Base-by-base conservation (phyloP, 768 basidiomycete species). In the Hypholoma sublateritium region DNA sequence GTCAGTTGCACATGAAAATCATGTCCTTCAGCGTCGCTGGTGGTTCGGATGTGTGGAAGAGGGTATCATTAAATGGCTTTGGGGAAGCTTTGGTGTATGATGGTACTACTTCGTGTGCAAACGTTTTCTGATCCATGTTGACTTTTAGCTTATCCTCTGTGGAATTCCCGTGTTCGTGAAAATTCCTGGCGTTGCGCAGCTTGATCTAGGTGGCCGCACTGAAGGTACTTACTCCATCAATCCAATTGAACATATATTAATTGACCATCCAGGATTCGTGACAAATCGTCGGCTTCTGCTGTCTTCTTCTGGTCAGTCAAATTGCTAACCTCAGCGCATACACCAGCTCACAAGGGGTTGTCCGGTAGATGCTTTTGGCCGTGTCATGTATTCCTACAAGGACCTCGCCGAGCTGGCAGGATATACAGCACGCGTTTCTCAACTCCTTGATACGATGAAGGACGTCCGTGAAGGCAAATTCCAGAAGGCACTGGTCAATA, bases 311-410 rank as follows among this genome's bases (percentile, higher is more conserved):
- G 89, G 89, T 85, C 58, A 59, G 74, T 24, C 39, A 24, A 16
- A 53, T 41, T 2, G 32, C 34, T 21, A 12, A 7, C 12, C 5
- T 22, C 21, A 32, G 8, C 53, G 8, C 53, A 22, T 19, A 50
- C 32, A 6, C 61, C 8, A 34, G 3, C 13, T 46, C 55, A 39
- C 56, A 32, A 16, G 45, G 43, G 52, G 34, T 57, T 45, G 16
- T 6, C 36, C 53, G 36, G 34, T 17, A 85, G 96, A 98, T 74
- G 96, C 96, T 1, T 91, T 98, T 63, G 95, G 95, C 32, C 84
- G 95, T 17, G 86, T 97, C 25, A 94, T 98, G 93, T 96, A 95
- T 70, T 94, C 93, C 3, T 98, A 97, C 77, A 98, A 97, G 72
- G 95, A 98, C 69, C 78, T 99, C 4, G 86, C 93, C 4, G 96